Conservation (phyloP, 192 early-diverging fungal genomes). For the Mortierella claussenii region DNA sequence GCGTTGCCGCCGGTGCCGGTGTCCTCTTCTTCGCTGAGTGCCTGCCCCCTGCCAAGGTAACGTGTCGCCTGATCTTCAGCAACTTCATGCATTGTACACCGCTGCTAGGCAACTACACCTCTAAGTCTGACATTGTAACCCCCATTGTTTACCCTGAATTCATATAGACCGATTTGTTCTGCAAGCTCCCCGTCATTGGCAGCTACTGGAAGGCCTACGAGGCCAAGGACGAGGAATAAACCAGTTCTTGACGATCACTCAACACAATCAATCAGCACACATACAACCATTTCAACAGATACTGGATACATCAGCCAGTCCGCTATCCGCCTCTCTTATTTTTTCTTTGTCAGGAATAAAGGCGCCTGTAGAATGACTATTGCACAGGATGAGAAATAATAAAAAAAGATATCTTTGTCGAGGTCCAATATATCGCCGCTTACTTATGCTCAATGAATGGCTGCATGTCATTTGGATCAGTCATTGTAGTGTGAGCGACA, state of each 20-base stretch:
- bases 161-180: conserved; percentile 46
- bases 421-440: background rate
- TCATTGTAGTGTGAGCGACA: too few relatives aligned
- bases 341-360: too few relatives aligned
- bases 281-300: background rate
- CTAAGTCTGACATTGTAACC: too few relatives aligned
- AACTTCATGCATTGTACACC: too few relatives aligned
- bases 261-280: background rate
- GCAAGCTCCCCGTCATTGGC: conserved; percentile 53
- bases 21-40: conserved; percentile 53
- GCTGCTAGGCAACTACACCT: too few relatives aligned
- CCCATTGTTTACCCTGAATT: too few relatives aligned
- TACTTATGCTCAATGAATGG: too few relatives aligned
- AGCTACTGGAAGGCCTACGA: conserved; percentile 53
- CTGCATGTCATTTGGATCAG: too few relatives aligned
- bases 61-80: too few relatives aligned
- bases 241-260: background rate
- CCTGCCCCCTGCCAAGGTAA: conserved; percentile 55
- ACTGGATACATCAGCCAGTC: background rate
- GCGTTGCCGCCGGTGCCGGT: conserved; percentile 46
- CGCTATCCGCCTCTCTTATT: background rate
- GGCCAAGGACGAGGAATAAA: conserved; percentile 56
- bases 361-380: background rate
- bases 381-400: background rate
- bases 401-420: conserved; percentile 9